Evolutionary conservation across 148 eudicot genomes (phyloP), one percentile per base, ranked within the genome.

Genomic region (Heliosperma pusillum): DNA sequence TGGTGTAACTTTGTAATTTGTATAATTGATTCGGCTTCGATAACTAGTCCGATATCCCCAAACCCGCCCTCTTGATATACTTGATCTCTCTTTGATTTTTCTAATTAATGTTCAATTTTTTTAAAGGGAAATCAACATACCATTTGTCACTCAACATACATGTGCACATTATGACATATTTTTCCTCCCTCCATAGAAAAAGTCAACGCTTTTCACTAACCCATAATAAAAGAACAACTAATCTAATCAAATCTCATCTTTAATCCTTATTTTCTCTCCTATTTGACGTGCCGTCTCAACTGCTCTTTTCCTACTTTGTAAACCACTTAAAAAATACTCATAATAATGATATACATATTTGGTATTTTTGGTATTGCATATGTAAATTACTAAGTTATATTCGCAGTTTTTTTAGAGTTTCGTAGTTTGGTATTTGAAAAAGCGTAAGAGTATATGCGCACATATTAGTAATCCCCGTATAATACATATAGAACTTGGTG

Each of bases 231-330:
- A 36, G 42, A n/a, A 74, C 73, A 66, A 40, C 33, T 27, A 79
- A 63, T 53, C 17, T 25, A 61, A 25, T 61, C 42, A 36, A 36
- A 36, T 36, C 42, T 1, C 42, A 36, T 36, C 42, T 33, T 3
- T 33, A 33, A 33, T 33, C 40, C 40, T 33, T 56, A 68, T 67
- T 74, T 55, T 50, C 21, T 13, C 7, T 63, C 21, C 40, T n/a
- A 44, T 79, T 79, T 79, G 82, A 79, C 82, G 82, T 80, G 78
- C 82, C 82, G 78, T 80, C 66, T 27, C 78, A 80, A 80, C 70
- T 65, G 75, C 82, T 74, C 75, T 61, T 61, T 79, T 29, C 42
- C 42, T 36, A 36, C 36, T 33, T 33, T 3, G 36, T 33, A 33
- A 33, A 33, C 36, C 36, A 33, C 36, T 33, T 1, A 33, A 33